Evolutionary conservation across 192 early-diverging fungal genomes (phyloP).

Genomic region (Coemansia brasiliensis): DNA sequence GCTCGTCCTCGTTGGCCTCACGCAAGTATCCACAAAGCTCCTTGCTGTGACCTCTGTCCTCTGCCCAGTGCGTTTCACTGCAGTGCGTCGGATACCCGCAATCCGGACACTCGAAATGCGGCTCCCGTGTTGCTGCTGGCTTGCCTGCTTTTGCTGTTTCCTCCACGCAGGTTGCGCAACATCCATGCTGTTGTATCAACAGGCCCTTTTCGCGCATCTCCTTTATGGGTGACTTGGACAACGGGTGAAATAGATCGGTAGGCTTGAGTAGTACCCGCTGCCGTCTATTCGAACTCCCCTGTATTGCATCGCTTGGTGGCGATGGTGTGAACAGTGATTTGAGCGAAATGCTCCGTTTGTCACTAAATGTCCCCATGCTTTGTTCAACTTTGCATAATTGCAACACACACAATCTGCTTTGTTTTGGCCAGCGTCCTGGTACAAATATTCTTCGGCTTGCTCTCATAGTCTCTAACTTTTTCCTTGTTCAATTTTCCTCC

Average conservation of each 20-base stretch:
- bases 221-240: conserved; percentile 68
- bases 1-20: conserved; percentile 76
- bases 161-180: conserved; percentile 67
- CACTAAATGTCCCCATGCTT: background rate
- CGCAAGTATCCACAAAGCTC: conserved; percentile 62
- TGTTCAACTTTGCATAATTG: background rate
- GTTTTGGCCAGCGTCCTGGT: background rate
- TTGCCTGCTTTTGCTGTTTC: conserved; percentile 42
- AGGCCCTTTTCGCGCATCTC: conserved; percentile 64
- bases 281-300: conserved; percentile 10
- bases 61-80: conserved; percentile 64
- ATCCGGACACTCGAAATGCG: conserved; percentile 69
- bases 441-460: background rate
- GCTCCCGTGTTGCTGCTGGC: conserved; percentile 45
- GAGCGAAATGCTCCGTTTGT: conserved; percentile 34
- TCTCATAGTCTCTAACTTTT: background rate
- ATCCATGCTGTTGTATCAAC: conserved; percentile 65
- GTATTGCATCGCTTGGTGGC: conserved; percentile 17
- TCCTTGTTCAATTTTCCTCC: too few species aligned
- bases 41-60: conserved; percentile 58
- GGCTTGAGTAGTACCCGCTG: conserved; percentile 27
- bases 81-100: conserved; percentile 83
- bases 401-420: background rate
- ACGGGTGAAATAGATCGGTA: conserved; percentile 67
- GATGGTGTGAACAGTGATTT: conserved; percentile 50